Conservation (phyloP, 148 eudicot species). For the Vaccinium corymbosum region DNA sequence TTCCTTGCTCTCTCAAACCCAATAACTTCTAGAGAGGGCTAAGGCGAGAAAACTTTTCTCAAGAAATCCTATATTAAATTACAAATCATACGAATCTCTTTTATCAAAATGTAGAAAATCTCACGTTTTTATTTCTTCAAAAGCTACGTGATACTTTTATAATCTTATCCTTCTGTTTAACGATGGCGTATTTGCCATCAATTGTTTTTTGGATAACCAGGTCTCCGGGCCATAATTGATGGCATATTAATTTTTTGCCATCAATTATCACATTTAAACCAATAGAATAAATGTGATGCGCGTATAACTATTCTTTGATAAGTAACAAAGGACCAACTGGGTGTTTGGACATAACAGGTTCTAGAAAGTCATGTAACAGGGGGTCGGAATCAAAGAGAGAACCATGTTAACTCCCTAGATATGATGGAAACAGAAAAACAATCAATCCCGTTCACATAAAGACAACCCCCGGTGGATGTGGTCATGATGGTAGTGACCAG, state of each 20-base stretch:
- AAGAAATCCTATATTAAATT: neutral
- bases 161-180: neutral
- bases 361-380: slow-evolving; percentile 1
- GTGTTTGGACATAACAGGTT: neutral
- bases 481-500: neutral
- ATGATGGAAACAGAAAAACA: neutral
- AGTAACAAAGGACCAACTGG: neutral
- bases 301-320: neutral
- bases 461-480: neutral
- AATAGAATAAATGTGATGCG: neutral
- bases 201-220: neutral
- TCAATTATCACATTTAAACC: neutral
- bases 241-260: neutral
- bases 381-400: neutral
- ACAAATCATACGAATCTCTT: neutral
- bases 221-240: neutral
- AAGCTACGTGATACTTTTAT: neutral
- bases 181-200: neutral
- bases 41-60: neutral
- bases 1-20: neutral
- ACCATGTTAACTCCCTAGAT: neutral
- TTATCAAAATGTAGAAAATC: neutral
- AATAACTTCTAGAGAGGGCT: neutral
- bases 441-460: neutral
- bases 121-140: neutral